Conservation (phyloP, 352 stramenopile genomes). For the Pythium diclinum region DNA sequence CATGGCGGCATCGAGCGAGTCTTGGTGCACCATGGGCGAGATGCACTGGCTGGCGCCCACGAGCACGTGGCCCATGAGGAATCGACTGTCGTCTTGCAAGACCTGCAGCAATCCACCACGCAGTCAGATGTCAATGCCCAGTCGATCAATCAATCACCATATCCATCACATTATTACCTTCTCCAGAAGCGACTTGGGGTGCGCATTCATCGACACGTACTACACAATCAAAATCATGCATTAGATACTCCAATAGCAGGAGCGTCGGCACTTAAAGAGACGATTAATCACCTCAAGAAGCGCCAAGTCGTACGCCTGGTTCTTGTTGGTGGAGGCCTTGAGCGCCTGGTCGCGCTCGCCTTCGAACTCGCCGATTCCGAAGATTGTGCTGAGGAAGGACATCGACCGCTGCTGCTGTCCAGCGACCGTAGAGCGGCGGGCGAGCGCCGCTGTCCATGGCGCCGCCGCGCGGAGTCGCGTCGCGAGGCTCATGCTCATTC, state of each 20-base stretch:
- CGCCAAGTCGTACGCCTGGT: constrained; percentile 66
- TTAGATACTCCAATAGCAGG: background rate
- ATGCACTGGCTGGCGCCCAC: constrained; percentile 74
- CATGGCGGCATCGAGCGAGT: constrained; percentile 47
- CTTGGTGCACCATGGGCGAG: constrained; percentile 57
- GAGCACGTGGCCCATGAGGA: constrained; percentile 84
- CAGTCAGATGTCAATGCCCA: background rate
- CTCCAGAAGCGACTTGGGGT: constrained; percentile 71
- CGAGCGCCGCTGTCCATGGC: constrained; percentile 9
- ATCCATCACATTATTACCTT: constrained; percentile 27
- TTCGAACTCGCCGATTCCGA: constrained; percentile 82
- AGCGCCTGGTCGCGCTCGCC: constrained; percentile 58
- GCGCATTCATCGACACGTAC: constrained; percentile 79
- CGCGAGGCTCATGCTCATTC: constrained; percentile 8
- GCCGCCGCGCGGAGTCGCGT: constrained; percentile 4
- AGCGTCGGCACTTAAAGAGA: background rate
- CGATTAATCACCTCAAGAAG: constrained; percentile 50
- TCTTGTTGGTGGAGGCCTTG: constrained; percentile 53
- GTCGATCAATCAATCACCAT: background rate
- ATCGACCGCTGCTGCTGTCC: constrained; percentile 33
- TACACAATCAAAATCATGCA: constrained; percentile 20
- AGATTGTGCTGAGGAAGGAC: constrained; percentile 72
- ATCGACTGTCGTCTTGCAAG: constrained; percentile 50
- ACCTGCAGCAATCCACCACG: constrained; percentile 25
- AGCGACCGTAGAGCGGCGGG: background rate